phyloP scores from a whole-genome alignment of 1,139 yeast species.

The Yamadazyma taylorii region DNA sequence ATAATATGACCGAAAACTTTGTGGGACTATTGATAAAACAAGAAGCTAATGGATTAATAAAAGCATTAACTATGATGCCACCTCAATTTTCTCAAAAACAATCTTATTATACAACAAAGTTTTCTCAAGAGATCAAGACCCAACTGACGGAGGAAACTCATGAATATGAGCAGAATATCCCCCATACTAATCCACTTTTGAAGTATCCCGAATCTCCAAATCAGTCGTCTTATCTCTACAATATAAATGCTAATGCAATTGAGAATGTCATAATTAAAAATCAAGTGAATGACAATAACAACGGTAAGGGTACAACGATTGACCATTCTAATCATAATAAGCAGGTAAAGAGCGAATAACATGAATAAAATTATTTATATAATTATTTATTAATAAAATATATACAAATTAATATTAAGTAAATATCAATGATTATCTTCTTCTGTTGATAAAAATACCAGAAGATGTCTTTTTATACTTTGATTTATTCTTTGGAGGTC shows the following conservation, averaged over 20 bases:
- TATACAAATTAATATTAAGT: no score
- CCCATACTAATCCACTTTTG: no score
- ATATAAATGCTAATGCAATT: conserved; percentile 16
- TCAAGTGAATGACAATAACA: background rate
- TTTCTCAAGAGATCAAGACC: conserved; percentile 5
- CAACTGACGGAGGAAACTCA: background rate
- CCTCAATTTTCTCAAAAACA: conserved; percentile 2
- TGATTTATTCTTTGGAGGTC: background rate
- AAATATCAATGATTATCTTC: conserved; percentile 1
- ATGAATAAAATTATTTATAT: conserved; percentile 2
- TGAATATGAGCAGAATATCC: no score
- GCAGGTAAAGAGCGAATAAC: conserved; percentile 13
- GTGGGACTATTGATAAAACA: conserved; percentile 8
- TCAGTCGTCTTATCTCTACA: conserved; percentile 15
- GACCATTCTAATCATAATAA: conserved; percentile 6
- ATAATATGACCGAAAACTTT: no score
- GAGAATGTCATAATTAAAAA: conserved; percentile 13
- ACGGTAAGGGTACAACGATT: no score
- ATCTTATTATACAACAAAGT: conserved; percentile 5
- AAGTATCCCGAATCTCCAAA: conserved; percentile 1
- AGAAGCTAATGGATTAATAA: conserved; percentile 13
- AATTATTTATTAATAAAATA: conserved; percentile 3
- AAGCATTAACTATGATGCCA: conserved; percentile 14
- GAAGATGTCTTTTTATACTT: background rate
- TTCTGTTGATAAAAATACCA: background rate